These are phyloP conservation scores for Parafenestella ontariensis DNA, from an alignment of 2,329 filamentous ascomycete genomes.

Conservation along the genomic window DNA sequence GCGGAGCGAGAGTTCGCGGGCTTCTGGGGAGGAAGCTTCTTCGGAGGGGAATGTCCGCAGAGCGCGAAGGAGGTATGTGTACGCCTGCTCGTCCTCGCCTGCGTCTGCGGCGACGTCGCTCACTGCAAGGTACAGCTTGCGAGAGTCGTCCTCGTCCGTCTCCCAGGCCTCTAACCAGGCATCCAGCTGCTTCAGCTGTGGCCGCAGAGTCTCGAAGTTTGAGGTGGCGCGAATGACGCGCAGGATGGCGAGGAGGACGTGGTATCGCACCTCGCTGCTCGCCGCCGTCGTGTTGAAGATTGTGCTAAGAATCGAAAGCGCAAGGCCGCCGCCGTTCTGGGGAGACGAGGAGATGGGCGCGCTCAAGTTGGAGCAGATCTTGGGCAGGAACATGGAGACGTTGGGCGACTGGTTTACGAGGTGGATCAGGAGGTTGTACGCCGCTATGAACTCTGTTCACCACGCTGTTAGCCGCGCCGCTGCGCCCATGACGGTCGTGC, in stretches of 20 bases:
- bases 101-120: slow-evolving; percentile 80
- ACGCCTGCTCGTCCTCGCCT: slow-evolving; percentile 77
- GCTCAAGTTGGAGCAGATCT: slow-evolving; percentile 84
- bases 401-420: slow-evolving; percentile 87
- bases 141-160: slow-evolving; percentile 79
- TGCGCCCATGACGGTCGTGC: slow-evolving; percentile 13
- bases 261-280: slow-evolving; percentile 77
- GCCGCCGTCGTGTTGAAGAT: slow-evolving; percentile 92
- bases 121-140: slow-evolving; percentile 83
- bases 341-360: slow-evolving; percentile 87
- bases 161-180: slow-evolving; percentile 85
- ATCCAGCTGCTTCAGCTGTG: slow-evolving; percentile 83
- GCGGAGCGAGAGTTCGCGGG: slow-evolving; percentile 66
- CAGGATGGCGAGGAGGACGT: slow-evolving; percentile 89
- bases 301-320: slow-evolving; percentile 88
- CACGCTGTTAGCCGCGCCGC: slow-evolving; percentile 34
- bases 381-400: slow-evolving; percentile 82
- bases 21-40: slow-evolving; percentile 61
- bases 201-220: slow-evolving; percentile 80
- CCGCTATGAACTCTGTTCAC: slow-evolving; percentile 80
- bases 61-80: slow-evolving; percentile 76
- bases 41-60: slow-evolving; percentile 75
- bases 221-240: slow-evolving; percentile 75
- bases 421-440: slow-evolving; percentile 96
- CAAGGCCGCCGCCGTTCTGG: slow-evolving; percentile 81